Evolutionary conservation across 495 filamentous ascomycete species (phyloP).

Genomic region (Penicillium coffeae): DNA sequence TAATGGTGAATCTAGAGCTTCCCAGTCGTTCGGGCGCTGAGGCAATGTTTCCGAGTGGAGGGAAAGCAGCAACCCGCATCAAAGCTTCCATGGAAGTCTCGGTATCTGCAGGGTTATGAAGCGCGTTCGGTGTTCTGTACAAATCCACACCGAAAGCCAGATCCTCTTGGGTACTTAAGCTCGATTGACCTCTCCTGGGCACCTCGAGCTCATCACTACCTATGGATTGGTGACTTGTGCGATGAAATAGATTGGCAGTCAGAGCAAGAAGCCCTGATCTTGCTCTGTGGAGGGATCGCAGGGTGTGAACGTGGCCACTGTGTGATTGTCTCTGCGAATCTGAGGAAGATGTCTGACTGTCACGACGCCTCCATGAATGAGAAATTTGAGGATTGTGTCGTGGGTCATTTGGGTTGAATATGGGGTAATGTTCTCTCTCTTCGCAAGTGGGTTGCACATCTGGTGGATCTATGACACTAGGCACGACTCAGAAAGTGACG

Average conservation of each 20-base stretch:
- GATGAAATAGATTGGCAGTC: slow-evolving; percentile 24
- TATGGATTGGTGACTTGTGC: slow-evolving; percentile 4
- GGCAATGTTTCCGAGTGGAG: not conserved
- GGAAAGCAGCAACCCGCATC: slow-evolving; percentile 1
- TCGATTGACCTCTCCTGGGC: slow-evolving; percentile 4
- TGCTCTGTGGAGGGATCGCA: slow-evolving; percentile 31
- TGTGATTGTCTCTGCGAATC: slow-evolving; percentile 13
- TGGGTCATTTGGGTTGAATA: slow-evolving; percentile 35
- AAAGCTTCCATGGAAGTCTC: not conserved
- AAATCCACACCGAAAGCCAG: slow-evolving; percentile 29
- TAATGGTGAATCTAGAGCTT: not conserved
- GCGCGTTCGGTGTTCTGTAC: slow-evolving; percentile 24
- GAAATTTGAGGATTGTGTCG: slow-evolving; percentile 28
- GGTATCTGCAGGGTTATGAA: slow-evolving; percentile 2
- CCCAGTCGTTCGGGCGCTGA: slow-evolving; percentile 1
- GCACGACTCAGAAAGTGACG: no score
- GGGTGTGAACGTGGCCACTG: slow-evolving; percentile 28
- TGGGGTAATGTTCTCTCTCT: slow-evolving; percentile 34
- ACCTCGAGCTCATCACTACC: not conserved
- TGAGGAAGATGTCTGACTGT: slow-evolving; percentile 8
- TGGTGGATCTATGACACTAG: slow-evolving; percentile 3
- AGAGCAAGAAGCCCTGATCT: slow-evolving; percentile 31
- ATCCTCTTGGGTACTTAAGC: slow-evolving; percentile 32
- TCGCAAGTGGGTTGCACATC: slow-evolving; percentile 19
- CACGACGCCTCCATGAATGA: slow-evolving; percentile 5